Evolutionary conservation across 805 yeast genomes (phyloP).

Genomic region (Alloascoidea hylecoeti): DNA sequence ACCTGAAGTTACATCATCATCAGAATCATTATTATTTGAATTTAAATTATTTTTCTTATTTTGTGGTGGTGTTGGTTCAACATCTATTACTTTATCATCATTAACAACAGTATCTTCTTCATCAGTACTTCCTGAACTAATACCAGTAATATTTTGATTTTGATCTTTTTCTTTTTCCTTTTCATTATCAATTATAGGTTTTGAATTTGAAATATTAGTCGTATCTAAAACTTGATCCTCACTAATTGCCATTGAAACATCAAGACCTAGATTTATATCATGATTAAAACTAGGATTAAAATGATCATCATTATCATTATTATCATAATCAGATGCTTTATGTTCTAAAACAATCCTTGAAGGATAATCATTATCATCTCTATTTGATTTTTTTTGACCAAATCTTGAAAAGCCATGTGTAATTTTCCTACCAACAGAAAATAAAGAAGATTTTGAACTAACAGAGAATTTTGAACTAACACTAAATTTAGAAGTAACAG

Average conservation of each 20-base stretch:
- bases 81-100: too few species aligned
- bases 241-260: background rate
- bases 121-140: background rate
- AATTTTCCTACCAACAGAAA: background rate
- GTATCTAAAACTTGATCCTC: too few species aligned
- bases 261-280: too few species aligned
- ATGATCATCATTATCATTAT: too few species aligned
- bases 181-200: too few species aligned
- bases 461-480: conserved; percentile 1
- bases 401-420: background rate
- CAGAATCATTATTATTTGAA: conserved; percentile 6
- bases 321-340: too few species aligned
- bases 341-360: background rate
- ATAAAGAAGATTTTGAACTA: background rate
- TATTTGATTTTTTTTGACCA: background rate
- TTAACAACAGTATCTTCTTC: background rate
- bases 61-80: too few species aligned
- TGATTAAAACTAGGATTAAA: too few species aligned
- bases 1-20: conserved; percentile 12
- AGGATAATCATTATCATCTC: background rate
- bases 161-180: too few species aligned
- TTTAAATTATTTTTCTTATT: too few species aligned
- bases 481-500: background rate
- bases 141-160: too few species aligned
- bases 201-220: too few species aligned